phyloP scores from a whole-genome alignment of 441 rosid species.

The Mallotus japonicus region DNA sequence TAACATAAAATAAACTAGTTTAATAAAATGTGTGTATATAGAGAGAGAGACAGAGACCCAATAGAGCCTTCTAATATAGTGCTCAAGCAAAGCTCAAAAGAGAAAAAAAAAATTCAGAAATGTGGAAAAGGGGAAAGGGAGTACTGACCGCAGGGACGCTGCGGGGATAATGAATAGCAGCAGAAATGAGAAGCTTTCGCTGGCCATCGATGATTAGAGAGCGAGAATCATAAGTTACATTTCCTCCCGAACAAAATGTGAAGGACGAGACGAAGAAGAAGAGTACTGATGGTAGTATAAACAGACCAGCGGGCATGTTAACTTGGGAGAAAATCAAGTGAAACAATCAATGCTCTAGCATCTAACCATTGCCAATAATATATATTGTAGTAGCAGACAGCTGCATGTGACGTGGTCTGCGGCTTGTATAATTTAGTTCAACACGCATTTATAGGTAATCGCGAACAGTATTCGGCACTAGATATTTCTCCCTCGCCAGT shows the following conservation, averaged over 20 bases:
- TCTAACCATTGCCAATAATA: no score
- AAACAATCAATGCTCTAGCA: no score
- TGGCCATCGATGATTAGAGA: constrained; percentile 76
- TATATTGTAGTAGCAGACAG: no score
- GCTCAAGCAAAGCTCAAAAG: neutral
- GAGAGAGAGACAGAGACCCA: no score
- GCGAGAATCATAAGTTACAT: constrained; percentile 77
- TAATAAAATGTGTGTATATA: neutral
- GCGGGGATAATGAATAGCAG: constrained; percentile 95
- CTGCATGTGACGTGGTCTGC: no score
- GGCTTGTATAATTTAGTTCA: no score
- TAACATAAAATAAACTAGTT: neutral
- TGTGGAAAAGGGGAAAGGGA: neutral
- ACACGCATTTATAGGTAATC: no score
- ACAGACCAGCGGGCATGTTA: neutral
- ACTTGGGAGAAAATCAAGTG: neutral
- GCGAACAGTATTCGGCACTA: no score
- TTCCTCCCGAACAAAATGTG: constrained; percentile 28
- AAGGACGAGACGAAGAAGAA: constrained; percentile 14
- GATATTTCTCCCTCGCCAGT: no score
- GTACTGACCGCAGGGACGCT: constrained; percentile 82
- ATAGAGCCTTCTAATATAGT: no score
- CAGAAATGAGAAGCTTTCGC: constrained; percentile 83
- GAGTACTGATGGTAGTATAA: neutral
- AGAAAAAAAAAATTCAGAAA: neutral